Evolutionary conservation across 441 rosid species (phyloP), one percentile per base, ranked within the genome.

Genomic region (Flueggea neowawraea): DNA sequence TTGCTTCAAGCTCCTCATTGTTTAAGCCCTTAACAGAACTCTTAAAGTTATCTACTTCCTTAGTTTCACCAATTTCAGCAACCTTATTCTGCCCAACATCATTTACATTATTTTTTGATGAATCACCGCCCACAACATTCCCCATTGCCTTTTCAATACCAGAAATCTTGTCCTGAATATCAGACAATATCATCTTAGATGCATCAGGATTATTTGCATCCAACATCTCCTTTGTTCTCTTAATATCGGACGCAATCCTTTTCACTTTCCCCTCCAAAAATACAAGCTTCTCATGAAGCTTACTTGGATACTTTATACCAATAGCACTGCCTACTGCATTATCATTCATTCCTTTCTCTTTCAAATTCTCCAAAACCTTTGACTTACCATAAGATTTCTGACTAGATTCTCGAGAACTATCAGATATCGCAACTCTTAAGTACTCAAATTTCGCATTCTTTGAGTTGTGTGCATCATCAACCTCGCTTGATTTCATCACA

Each of bases 241-340:
- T 92, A 52, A 92, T 95, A 68, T 95, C 98, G 0, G 96, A 86
- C 7, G 98, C 94, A 52, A 95, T 92, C 66, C 93, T 87, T 82
- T 90, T 90, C 60, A 95, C 99, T 78, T 90, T 95, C 11, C 95
- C 97, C 73, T 92, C 99, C 41, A 95, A 68, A 79, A 92, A 92
- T 36, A 97, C 94, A 50, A 95, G 97, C 85, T 87, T 92, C 68
- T 95, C 95, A 31, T 95, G 96, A 60, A 95, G 87, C 75, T 83
- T 90, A 57, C 95, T 85, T 0, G 84, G 83, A 60, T 79, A 78
- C 53, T 87, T 89, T 14, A 55, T 39, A 57, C 61, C 64, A 57
- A 6, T 70, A 58, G 36, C 66, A 43, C 44, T 48, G 45, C 66
- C 61, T 0, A 48, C 62, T 13, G 75, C 66, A 44, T 78, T 82